Evolutionary conservation across 2,329 filamentous ascomycete species (phyloP).

Genomic region (Chaetomium sp.): DNA sequence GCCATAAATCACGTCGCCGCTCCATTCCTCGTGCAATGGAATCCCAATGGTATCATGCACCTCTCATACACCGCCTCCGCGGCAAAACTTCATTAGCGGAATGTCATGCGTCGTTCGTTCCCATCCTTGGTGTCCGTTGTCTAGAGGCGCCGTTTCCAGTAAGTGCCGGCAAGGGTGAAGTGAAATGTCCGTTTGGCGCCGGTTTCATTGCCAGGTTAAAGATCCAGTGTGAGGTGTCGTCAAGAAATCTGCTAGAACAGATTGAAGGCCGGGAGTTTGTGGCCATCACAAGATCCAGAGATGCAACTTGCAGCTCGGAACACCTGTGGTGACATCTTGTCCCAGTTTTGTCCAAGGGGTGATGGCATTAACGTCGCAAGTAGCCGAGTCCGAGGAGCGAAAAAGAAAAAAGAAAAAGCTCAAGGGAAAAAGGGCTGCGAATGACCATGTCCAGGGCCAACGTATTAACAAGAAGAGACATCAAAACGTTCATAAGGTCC

Average conservation of each 20-base stretch:
- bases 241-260: background rate
- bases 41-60: slow-evolving; percentile 34
- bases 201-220: slow-evolving; percentile 16
- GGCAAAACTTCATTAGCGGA: slow-evolving; percentile 33
- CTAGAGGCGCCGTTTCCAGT: slow-evolving; percentile 19
- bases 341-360: slow-evolving; percentile 30
- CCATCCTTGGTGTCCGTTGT: slow-evolving; percentile 19
- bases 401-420: slow-evolving; percentile 15
- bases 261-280: slow-evolving; percentile 17
- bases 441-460: slow-evolving; percentile 27
- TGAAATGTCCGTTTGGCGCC: slow-evolving; percentile 14
- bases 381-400: slow-evolving; percentile 25
- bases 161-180: slow-evolving; percentile 2
- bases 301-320: slow-evolving; percentile 36
- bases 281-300: slow-evolving; percentile 29
- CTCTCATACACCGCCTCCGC: slow-evolving; percentile 16
- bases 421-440: slow-evolving; percentile 14
- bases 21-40: slow-evolving; percentile 38
- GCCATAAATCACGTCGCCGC: slow-evolving; percentile 26
- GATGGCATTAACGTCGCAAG: slow-evolving; percentile 30
- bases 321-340: slow-evolving; percentile 27
- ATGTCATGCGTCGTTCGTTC: slow-evolving; percentile 20
- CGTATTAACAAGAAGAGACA: slow-evolving; percentile 32
- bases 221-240: slow-evolving; percentile 13
- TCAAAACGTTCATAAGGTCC: slow-evolving; percentile 25